Evolutionary conservation across 495 filamentous ascomycete species (phyloP), one percentile per base, ranked within the genome.

Genomic region (Glutinoglossum americanum): DNA sequence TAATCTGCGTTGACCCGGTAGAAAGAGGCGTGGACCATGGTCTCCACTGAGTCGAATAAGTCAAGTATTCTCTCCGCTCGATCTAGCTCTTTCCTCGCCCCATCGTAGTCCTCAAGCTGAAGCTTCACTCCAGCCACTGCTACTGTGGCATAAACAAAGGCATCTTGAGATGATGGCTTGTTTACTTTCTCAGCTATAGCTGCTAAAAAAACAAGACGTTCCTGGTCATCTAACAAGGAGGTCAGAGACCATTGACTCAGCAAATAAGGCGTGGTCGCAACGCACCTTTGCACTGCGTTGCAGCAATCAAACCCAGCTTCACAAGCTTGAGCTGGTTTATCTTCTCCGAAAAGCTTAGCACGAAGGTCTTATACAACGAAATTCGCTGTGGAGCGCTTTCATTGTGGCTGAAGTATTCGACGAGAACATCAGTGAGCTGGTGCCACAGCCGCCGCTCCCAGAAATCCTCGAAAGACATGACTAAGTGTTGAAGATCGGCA

Each of bases 361-460:
- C 84, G 74, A 99, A 99, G 64, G 78, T 82, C 70, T 90, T 85
- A 76, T 89, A 99, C 69, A 97, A 79, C 54, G 80, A 74, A 73
- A 97, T 78, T 64, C 92, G 81, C 70, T 94, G 87, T 45, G 80
- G 76, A 44, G 78, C 83, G 70, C 88, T 96, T 66, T 82, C 80
- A 54, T 81, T 76, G 66, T 82, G 68, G 60, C 83, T 80, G 76
- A 96, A 98, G 74, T 89, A 96, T 58, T 92, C 80, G 60, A 97
- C 74, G 57, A 97, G 75, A 33, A 80, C 70, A 64, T 92, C 84
- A 35, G 92, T 99, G 54, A 99, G 88, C 70, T 99, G 89, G 71
- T 99, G 93, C 92, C 92, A 99, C 72, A 99, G 78, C 73, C 94
- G 93, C 60, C 92, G 84, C 74, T 99, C 92, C 93, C 92, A 97